Evolutionary conservation across 352 stramenopile genomes (phyloP), one percentile per base, ranked within the genome.

Genomic region (Pythium apleroticum): DNA sequence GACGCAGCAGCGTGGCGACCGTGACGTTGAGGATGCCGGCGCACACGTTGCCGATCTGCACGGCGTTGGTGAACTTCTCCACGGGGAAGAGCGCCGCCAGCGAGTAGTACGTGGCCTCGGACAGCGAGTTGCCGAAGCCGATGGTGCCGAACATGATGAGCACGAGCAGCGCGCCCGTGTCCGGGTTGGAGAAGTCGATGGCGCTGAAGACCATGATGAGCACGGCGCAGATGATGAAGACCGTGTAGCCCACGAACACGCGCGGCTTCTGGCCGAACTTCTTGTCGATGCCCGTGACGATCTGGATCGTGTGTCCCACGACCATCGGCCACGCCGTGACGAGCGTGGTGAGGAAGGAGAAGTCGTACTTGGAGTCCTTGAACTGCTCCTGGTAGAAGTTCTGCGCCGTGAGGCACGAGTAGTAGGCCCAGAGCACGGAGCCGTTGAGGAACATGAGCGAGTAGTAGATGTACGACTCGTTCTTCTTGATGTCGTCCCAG

Each of bases 311-410:
- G 28, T 89, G 78, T 8, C 80, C 83, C 3, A 76, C 53, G 14
- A 82, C 65, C 72, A 90, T 85, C 2, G 83, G 79, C 81, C 83
- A 92, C n/a, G 70, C 74, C 12, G 78, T 84, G 30, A 63, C 57
- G 5, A 88, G 68, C 62, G 78, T 90, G 14, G 80, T 90, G 11
- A 92, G 60, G 73, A 90, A 90, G 8, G 74, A 75, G 58, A 92
- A 92, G 27, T 80, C 31, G 48, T 76, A 63, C 25, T 70, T 57
- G 24, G 63, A 49, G 22, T 60, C 54, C 2, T 35, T 33, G 56
- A 74, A 79, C 35, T 60, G 50, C 7, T 37, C 25, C n/a, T 31
- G 35, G 46, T 76, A 79, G 35, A 65, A 79, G 57, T 74, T 65
- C 53, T 79, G 72, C 25, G 72, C 72, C 52, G 69, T 64, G 25